Base-by-base conservation (phyloP, 805 yeast species). In the Jamesozyma rosinii region DNA sequence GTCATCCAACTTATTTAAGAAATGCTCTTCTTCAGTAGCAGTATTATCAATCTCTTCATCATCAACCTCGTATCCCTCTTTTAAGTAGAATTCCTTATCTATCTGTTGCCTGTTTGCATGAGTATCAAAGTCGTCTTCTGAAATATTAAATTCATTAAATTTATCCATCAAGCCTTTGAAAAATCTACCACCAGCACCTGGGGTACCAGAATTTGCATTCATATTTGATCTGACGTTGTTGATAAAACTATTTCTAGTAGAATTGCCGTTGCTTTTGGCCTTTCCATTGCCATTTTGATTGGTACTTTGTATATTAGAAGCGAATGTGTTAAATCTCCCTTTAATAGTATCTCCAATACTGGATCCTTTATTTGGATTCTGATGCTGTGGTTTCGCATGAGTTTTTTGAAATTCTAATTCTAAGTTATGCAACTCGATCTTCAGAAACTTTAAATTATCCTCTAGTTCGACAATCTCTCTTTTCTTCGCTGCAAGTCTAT, bases 401-500 rank as follows among this genome's bases (percentile, higher is more conserved):
- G 48, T 11, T 27, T 44, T 34, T 22, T 53, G 57, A 45, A 69
- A 68, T 40, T 49, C 48, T 2, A 37, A 31, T 41, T 71, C 73
- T 29, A 72, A 44, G 4, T 50, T 49, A 14, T 51, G 52, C 19
- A 74, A 46, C 26, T 73, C 75, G 4, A 50, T 51, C 48, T 70
- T 69, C 3, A 71, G 50, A 21, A 31, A 20, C 13, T 65, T 63
- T 42, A 68, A 54, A 29, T 66, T 66, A n/a, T 65, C 59, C 51
- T 71, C 73, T 44, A 75, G 54, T 39, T 76, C 81, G 15, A 68
- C 47, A 8, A 78, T 68, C 43, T 69, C 69, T 46, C 79, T 67
- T 51, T 77, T 81, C 52, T 79, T 78, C 2, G 70, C 52, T 0
- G 83, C 77, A 40, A 72, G 49, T 35, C 59, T 57, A 41, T 58